Evolutionary conservation across 1,284 basidiomycete genomes (phyloP), one percentile per base, ranked within the genome.

Genomic region (Waitea zeae): DNA sequence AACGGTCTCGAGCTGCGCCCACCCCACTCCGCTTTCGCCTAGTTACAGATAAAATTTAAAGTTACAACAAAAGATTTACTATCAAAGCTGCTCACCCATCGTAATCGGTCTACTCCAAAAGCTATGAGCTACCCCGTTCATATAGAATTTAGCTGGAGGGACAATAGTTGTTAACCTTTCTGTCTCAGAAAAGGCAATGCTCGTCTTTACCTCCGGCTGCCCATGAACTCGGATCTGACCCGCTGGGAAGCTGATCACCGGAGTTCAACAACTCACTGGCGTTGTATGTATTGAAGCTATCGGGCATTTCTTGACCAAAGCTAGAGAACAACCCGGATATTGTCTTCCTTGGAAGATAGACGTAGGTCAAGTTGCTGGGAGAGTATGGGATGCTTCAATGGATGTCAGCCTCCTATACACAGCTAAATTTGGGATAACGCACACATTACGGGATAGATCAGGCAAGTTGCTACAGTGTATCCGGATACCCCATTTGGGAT

Each of bases 401-500:
- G 14, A 9, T 37, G 9, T 15, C 13, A 18, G 9, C 7, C 7
- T 13, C 12, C 19, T 20, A 5, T n/a, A n/a, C 5, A 26, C 24
- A n/a, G 24, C 7, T 22, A 11, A 20, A 24, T 17, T 11, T 18
- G 17, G 36, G 5, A 7, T 7, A 7, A 39, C 49, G 33, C 39
- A 57, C 55, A 58, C 42, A 34, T 54, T 52, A 1, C 27, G 19
- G 17, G 38, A 42, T 12, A 47, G 41, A 36, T 58, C 43, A 9
- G 57, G 47, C 7, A 60, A 36, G 33, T 51, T 56, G 17, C 42
- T 39, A 41, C 59, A 63, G 20, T 50, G 51, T 3, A 56, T 56
- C 15, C 60, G 48, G 12, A 59, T 50, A 0, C 60, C 61, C 61
- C 61, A 62, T 39, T 52, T 47, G 12, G 57, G 54, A 43, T 54